Base-by-base conservation (phyloP, 108 stramenopile species). In the Conticribra weissflogii region DNA sequence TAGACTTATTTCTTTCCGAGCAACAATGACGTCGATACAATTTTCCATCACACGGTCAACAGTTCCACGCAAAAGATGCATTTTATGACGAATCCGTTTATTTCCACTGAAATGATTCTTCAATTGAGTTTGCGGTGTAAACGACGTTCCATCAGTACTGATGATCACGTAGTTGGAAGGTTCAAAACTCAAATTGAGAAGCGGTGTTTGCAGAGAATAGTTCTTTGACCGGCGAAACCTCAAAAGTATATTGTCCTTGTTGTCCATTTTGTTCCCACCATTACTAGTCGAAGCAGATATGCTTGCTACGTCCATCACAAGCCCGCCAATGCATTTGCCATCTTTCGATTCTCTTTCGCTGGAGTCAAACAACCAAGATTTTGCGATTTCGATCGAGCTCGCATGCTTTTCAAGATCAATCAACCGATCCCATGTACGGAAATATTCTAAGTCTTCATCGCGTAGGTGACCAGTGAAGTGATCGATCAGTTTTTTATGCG, bases 361-460 rank as follows among this genome's bases (percentile, higher is more conserved):
- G 2, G 94, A 89, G 9, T 74, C 52, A 7, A 55, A 48, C 22
- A 95, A 68, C 94, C 94, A 95, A 25, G 91, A 62, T 30, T 86
- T 73, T 12, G 66, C 57, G 8, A 79, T 33, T 51, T 63, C 63
- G 9, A 51, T 34, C 12, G 48, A 48, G 7, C 63, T 59, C 34
- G 87, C 84, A 33, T 89, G 79, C 14, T 82, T 78, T 72, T 95
- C 94, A 24, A 95, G 54, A 66, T 95, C 94, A 47, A 95, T 92
- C 47, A 95, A 51, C n/a, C 90, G 83, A 50, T 95, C 90, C 91
- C 91, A 95, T 68, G 86, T 84, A 1, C 68, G 80, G 70, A 95
- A 95, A 60, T 95, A 95, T 17, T 78, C 71, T 15, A 95, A 28
- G 57, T 95, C 94, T 14, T 69, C 66, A 8, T 52, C 63, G 12